Percentiles rank a stretch among this genome's conserved stretches.
phyloP scores from a whole-genome alignment of 495 filamentous ascomycete species.

The Aspergillus homomorphus region DNA sequence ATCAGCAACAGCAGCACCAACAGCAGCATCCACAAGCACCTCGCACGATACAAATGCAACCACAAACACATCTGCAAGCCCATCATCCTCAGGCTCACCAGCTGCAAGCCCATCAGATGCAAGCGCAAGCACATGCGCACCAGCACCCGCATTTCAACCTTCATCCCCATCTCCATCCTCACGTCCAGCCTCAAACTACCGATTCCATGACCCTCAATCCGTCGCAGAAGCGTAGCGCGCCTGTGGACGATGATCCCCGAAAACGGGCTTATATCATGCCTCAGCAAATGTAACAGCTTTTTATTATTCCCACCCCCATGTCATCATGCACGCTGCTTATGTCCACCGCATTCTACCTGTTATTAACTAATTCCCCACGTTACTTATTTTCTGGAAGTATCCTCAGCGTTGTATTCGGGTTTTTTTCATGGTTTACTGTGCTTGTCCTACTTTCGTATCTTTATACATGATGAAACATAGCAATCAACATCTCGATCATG shows the following conservation, averaged over 20 bases:
- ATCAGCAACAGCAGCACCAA: constrained; percentile 9
- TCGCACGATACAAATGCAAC: background rate
- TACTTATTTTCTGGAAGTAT: background rate
- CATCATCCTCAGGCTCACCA: constrained; percentile 13
- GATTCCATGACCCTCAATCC: constrained; percentile 24
- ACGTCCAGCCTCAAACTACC: constrained; percentile 9
- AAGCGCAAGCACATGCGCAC: background rate
- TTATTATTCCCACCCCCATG: background rate
- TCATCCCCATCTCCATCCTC: constrained; percentile 5
- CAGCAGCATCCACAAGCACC: constrained; percentile 1
- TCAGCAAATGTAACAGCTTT: constrained; percentile 16
- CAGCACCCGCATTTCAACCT: constrained; percentile 10
- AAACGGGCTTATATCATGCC: constrained; percentile 36
- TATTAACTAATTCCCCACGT: background rate
- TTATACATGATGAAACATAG: background rate
- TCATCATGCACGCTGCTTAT: background rate
- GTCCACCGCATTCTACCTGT: background rate
- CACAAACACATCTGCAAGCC: constrained; percentile 11
- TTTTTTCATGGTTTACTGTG: background rate
- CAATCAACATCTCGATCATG: background rate
- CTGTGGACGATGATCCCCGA: constrained; percentile 31
- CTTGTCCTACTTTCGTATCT: background rate
- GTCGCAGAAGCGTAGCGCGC: constrained; percentile 25
- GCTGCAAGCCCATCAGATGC: constrained; percentile 5
- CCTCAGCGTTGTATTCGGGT: background rate